phyloP scores from a whole-genome alignment of 306 rosid species.

The Heteromeles arbutifolia region DNA sequence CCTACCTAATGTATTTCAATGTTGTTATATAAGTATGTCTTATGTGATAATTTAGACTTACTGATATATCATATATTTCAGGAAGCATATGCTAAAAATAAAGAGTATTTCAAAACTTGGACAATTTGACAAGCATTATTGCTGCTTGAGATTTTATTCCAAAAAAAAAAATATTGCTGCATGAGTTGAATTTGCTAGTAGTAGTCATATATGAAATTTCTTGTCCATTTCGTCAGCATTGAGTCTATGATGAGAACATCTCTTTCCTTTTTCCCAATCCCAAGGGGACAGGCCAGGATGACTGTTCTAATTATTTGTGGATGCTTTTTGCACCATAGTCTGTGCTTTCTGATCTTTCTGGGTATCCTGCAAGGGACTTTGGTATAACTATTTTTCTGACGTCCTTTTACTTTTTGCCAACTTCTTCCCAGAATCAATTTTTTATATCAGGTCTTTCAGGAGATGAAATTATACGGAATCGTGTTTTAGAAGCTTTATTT shows the following conservation, averaged over 20 bases:
- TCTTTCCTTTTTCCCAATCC: neutral
- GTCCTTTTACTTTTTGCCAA: constrained; percentile 20
- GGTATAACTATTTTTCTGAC: constrained; percentile 24
- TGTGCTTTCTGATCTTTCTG: neutral
- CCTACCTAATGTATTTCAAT: neutral
- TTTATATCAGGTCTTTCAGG: constrained; percentile 95
- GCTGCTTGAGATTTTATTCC: neutral
- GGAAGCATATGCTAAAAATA: constrained; percentile 3
- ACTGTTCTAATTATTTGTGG: neutral
- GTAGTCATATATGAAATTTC: neutral
- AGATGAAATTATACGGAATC: constrained; percentile 78
- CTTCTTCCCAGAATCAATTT: constrained; percentile 84
- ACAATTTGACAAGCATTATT: neutral
- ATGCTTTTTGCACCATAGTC: neutral
- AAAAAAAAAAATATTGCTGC: too few relatives aligned
- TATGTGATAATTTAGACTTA: neutral
- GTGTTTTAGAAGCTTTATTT: constrained; percentile 80
- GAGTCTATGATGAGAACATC: neutral
- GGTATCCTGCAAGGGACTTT: constrained; percentile 8
- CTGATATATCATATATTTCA: neutral
- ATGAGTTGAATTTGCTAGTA: neutral
- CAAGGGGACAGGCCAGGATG: neutral
- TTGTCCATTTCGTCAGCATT: neutral
- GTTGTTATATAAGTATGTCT: neutral
- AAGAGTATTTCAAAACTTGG: neutral